These are phyloP conservation scores for Teratosphaeriaceae sp. DNA, from an alignment of 2,329 filamentous ascomycete genomes.

Conservation along the genomic window DNA sequence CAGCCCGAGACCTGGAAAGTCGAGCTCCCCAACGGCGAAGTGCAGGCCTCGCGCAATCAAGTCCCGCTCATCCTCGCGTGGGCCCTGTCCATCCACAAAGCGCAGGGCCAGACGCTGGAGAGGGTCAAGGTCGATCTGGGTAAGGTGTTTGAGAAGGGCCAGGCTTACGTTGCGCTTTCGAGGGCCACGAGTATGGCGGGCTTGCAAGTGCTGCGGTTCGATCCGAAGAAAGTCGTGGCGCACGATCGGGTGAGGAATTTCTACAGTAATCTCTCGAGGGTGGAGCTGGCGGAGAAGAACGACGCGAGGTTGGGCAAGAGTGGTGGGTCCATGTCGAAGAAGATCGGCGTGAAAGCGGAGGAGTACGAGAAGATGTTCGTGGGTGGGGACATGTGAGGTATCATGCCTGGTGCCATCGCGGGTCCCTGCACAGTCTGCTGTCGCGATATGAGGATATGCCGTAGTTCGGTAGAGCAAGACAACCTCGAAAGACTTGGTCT, in stretches of 20 bases:
- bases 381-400: slow-evolving; percentile 4
- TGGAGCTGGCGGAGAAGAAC: slow-evolving; percentile 43
- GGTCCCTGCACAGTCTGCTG: too few relatives aligned
- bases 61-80: slow-evolving; percentile 86
- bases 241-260: slow-evolving; percentile 81
- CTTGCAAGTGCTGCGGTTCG: slow-evolving; percentile 81
- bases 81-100: slow-evolving; percentile 97
- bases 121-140: slow-evolving; percentile 91
- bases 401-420: not conserved
- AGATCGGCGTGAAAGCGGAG: slow-evolving; percentile 10
- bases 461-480: too few relatives aligned
- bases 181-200: slow-evolving; percentile 84
- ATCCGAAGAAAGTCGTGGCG: slow-evolving; percentile 87
- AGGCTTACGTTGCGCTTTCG: slow-evolving; percentile 94
- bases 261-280: slow-evolving; percentile 74
- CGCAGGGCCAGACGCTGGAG: slow-evolving; percentile 89
- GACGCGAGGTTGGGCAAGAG: slow-evolving; percentile 26
- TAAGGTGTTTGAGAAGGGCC: slow-evolving; percentile 91
- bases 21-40: slow-evolving; percentile 88
- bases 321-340: slow-evolving; percentile 4
- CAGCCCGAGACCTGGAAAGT: slow-evolving; percentile 92
- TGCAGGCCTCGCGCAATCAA: slow-evolving; percentile 75
- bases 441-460: too few relatives aligned
- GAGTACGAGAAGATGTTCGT: slow-evolving; percentile 17
- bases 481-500: too few relatives aligned